phyloP scores from a whole-genome alignment of 1,284 basidiomycete genomes.

The Heterobasidion irregulare region DNA sequence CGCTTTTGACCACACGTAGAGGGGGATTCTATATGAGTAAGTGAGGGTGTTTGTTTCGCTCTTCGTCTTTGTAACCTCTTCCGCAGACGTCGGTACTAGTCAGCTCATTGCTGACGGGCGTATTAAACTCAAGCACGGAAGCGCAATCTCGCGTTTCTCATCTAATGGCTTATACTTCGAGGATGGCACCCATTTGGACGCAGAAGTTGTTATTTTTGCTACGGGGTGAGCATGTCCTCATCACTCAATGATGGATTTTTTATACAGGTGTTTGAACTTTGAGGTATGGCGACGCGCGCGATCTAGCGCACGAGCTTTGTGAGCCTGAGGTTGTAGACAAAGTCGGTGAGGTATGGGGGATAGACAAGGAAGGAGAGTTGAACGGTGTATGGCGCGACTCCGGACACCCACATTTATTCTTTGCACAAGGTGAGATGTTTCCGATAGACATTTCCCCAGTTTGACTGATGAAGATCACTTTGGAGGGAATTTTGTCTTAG shows the following conservation, averaged over 20 bases:
- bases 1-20: constrained; percentile 27
- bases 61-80: background rate
- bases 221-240: constrained; percentile 37
- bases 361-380: constrained; percentile 51
- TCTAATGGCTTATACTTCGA: constrained; percentile 52
- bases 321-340: constrained; percentile 39
- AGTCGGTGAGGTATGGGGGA: constrained; percentile 45
- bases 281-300: constrained; percentile 32
- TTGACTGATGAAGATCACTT: constrained; percentile 5
- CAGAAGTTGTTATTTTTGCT: constrained; percentile 63
- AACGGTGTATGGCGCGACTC: constrained; percentile 39
- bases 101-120: constrained; percentile 60
- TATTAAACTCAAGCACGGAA: constrained; percentile 68
- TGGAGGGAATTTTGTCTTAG: constrained; percentile 43
- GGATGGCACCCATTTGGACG: constrained; percentile 54
- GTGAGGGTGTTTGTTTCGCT: background rate
- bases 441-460: background rate
- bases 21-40: constrained; percentile 37
- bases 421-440: constrained; percentile 37
- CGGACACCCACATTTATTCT: constrained; percentile 46
- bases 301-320: constrained; percentile 35
- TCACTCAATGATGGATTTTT: constrained; percentile 11
- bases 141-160: constrained; percentile 44
- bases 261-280: background rate
- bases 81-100: constrained; percentile 51